These are phyloP conservation scores for Arxiozyma slooffiae DNA, from an alignment of 1,139 yeast genomes.

Conservation along the genomic window DNA sequence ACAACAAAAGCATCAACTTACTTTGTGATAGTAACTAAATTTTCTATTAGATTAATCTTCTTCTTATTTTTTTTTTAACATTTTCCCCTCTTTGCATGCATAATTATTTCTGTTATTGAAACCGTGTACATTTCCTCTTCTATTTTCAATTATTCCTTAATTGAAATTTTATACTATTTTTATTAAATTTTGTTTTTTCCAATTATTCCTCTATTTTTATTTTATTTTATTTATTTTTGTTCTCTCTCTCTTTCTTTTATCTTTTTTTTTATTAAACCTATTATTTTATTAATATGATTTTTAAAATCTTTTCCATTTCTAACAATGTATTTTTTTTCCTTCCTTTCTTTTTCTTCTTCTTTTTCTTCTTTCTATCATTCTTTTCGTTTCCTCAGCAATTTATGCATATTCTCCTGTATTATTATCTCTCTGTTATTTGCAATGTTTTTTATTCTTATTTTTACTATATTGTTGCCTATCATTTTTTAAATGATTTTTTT, in stretches of 20 bases:
- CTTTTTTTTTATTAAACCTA: neutral
- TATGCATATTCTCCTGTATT: too few relatives aligned
- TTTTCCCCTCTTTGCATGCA: constrained; percentile 11
- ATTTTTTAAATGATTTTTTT: too few relatives aligned
- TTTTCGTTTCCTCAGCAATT: neutral
- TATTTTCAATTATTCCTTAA: constrained; percentile 9
- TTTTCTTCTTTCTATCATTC: constrained; percentile 1
- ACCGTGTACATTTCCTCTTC: neutral
- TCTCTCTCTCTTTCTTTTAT: constrained; percentile 7
- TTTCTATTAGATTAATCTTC: neutral
- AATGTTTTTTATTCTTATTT: too few relatives aligned
- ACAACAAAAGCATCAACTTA: constrained; percentile 37
- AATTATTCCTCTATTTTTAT: constrained; percentile 10
- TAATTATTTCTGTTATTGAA: neutral
- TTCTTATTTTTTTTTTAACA: constrained; percentile 7
- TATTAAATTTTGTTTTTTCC: constrained; percentile 10
- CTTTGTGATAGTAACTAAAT: constrained; percentile 12
- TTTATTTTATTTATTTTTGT: constrained; percentile 9
- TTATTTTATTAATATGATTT: neutral
- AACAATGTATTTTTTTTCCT: constrained; percentile 2
- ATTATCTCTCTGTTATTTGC: too few relatives aligned
- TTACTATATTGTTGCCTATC: too few relatives aligned
- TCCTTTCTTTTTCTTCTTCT: constrained; percentile 5
- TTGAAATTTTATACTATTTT: constrained; percentile 1
- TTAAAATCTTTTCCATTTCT: constrained; percentile 1